Base-by-base conservation (phyloP, 2,329 filamentous ascomycete genomes). In the Arachnomyces sp. region DNA sequence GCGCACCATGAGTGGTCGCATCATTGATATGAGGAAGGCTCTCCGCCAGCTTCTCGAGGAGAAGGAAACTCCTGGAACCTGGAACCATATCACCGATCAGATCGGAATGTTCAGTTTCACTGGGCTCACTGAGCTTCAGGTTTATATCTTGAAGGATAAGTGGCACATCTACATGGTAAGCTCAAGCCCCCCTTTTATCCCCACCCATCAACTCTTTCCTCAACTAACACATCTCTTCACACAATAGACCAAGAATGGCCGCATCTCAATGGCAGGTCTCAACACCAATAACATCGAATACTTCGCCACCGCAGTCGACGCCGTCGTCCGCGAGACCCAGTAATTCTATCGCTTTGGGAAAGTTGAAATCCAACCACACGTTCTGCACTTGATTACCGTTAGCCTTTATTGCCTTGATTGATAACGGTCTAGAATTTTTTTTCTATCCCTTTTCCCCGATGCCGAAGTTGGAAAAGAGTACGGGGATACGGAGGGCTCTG, bases 41-140 rank as follows among this genome's bases (percentile, higher is more conserved):
- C 70, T 98, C 52, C 77, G 86, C 37, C 67, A 70, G 41, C 86
- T 89, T 65, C 77, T 98, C 8, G 90, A 96, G 67, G 78, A 81
- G 57, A 75, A 90, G 44, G 79, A 77, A 20, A 95, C 92, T 0
- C 90, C 90, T 0, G 90, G 90, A 25, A 83, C 77, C 11, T 98
- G 92, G 92, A 86, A 89, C 58, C 92, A 98, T 68, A 94, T 98
- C 61, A 95, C 89, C 12, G 85, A 93, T 56, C 92, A 98, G 74
- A 98, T 98, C 59, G 92, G 92, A 69, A 98, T 98, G 92, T 98
- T 98, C 70, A 90, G 82, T 63, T 98, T 94, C 42, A 73, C 72
- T 0, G 74, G 74, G 0, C 56, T 78, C 44, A 67, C 45, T 3
- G 65, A 70, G 43, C 43, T 56, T 3, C 72, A 76, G 46, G 71